These are phyloP conservation scores for Arabidopsis lyrata DNA, from an alignment of 441 rosid genomes.

Conservation along the genomic window DNA sequence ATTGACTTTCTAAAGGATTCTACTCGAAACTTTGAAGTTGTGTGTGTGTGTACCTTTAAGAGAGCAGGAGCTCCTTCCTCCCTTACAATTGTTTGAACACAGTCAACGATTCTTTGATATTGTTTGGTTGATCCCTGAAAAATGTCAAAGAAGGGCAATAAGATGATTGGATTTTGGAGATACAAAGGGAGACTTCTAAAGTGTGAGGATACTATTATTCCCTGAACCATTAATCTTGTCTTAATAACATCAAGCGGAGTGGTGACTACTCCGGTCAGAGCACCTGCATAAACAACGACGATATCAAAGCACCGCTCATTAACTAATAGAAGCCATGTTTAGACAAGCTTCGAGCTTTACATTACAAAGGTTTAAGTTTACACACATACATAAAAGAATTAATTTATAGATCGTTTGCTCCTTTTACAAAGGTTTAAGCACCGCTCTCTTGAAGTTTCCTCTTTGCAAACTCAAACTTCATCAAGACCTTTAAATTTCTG, in stretches of 20 bases:
- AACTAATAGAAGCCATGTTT: no score
- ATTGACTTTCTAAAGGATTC: neutral
- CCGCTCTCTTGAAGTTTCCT: no score
- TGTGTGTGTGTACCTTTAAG: slow-evolving; percentile 64
- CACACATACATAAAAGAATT: no score
- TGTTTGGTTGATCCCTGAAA: slow-evolving; percentile 81
- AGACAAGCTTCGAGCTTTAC: no score
- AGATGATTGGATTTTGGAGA: slow-evolving; percentile 19
- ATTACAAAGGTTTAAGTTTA: no score
- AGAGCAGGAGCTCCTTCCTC: slow-evolving; percentile 92
- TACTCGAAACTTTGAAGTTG: neutral
- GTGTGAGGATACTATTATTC: slow-evolving; percentile 39
- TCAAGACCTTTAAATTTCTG: no score
- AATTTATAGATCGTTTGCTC: no score
- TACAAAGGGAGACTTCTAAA: slow-evolving; percentile 9
- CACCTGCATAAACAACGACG: slow-evolving; percentile 57
- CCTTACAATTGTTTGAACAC: slow-evolving; percentile 82
- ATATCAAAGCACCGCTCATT: neutral
- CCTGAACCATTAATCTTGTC: slow-evolving; percentile 97
- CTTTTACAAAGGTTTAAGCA: no score
- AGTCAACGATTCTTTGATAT: slow-evolving; percentile 79
- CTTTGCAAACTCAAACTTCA: no score
- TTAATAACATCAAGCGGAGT: slow-evolving; percentile 98
- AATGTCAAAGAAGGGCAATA: slow-evolving; percentile 9
- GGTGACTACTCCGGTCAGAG: slow-evolving; percentile 93